Evolutionary conservation across 305 asterid species (phyloP).

Genomic region (Solanum aculeatissimum): DNA sequence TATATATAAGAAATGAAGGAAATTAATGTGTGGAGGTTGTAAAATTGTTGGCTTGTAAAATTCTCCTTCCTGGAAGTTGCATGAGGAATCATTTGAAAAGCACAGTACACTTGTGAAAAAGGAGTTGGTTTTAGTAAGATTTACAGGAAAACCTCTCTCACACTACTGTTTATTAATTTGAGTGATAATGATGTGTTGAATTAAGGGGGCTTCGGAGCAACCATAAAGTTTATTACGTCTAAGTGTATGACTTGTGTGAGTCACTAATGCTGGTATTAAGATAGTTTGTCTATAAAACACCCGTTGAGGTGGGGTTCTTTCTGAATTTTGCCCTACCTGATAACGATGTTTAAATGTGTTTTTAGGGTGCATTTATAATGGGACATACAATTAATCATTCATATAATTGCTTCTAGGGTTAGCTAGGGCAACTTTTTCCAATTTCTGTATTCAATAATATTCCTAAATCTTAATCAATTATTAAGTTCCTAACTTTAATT

Average conservation of each 20-base stretch:
- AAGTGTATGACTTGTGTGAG: background rate
- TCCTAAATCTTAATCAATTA: background rate
- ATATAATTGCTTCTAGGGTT: background rate
- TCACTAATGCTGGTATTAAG: background rate
- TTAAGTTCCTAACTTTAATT: background rate
- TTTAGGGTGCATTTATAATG: background rate
- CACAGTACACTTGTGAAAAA: background rate
- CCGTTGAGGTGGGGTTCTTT: background rate
- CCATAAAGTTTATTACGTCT: background rate
- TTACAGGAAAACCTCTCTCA: background rate
- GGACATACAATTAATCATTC: background rate
- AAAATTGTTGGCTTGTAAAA: background rate
- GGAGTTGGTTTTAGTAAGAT: background rate
- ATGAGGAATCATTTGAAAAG: constrained; percentile 1
- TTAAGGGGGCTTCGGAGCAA: background rate
- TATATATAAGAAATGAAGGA: background rate
- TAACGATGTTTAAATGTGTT: background rate
- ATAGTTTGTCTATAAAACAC: background rate
- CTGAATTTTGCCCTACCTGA: background rate
- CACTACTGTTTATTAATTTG: background rate
- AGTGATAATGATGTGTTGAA: background rate
- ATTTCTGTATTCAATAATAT: background rate
- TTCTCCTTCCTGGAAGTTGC: constrained; percentile 24
- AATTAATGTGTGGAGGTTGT: background rate
- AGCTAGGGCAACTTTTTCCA: background rate